Conservation (phyloP, 2,329 filamentous ascomycete species). For the Fusarium agapanthi region DNA sequence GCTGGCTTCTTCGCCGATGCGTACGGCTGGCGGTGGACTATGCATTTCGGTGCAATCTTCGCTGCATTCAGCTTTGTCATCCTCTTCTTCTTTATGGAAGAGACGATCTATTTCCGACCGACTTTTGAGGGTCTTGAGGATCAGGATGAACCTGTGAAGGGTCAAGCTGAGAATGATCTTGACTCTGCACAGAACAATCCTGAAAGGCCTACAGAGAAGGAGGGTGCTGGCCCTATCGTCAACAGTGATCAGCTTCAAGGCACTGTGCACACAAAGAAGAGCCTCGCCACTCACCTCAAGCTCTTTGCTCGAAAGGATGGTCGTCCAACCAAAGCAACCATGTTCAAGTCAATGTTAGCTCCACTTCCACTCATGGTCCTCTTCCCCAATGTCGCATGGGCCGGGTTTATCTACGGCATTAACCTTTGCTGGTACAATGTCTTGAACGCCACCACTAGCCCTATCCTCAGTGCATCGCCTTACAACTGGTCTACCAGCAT, state of each 20-base stretch:
- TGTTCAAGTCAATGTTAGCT: background rate
- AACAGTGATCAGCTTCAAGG: background rate
- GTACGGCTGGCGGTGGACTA: background rate
- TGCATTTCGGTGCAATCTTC: background rate
- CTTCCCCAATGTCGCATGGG: background rate
- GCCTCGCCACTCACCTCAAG: background rate
- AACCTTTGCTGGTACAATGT: background rate
- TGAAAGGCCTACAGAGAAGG: background rate
- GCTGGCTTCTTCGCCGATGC: background rate
- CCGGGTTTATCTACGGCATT: slow-evolving; percentile 1
- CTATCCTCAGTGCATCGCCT: background rate
- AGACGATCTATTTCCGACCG: background rate
- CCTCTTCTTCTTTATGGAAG: background rate
- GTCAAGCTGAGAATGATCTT: background rate
- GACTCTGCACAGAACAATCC: background rate
- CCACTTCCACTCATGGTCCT: background rate
- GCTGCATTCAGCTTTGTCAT: background rate
- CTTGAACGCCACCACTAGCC: background rate
- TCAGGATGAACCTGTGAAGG: background rate
- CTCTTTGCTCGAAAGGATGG: background rate
- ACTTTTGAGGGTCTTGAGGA: background rate
- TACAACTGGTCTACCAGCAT: background rate
- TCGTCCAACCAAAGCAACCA: background rate
- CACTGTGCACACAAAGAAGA: background rate
- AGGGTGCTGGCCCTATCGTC: no score